Evolutionary conservation across 148 eudicot species (phyloP), one percentile per base, ranked within the genome.

Genomic region (Gaultheria prostrata): DNA sequence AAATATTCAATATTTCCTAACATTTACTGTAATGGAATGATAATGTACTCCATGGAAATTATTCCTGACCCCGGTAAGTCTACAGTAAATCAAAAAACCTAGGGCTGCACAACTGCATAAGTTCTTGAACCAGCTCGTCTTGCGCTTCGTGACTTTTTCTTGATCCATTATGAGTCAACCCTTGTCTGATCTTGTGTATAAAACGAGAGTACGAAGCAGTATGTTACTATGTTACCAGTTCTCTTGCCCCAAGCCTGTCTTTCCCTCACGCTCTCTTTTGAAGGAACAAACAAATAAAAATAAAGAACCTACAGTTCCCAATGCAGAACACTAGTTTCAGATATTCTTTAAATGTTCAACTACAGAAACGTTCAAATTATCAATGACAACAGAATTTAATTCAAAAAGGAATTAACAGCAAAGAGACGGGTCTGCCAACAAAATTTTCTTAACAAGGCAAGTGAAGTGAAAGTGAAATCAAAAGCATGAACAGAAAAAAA

Each of bases 401-500:
- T 75, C 4, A 20, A 46, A 35, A 43, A 45, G 9, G 54, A 46
- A 51, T 11, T 43, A 53, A 45, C 15, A 80, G 7, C 28, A 21
- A 13, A 67, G 45, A 46, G 18, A 45, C 6, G 12, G 71, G 46
- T 73, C 28, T 73, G n/a, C 28, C 39, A 9, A 59, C 43, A 50
- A 50, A 26, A 75, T 63, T 61, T 9, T 84, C 76, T 33, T 49
- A 81, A 85, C 15, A 65, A 75, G 18, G 69, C 84, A 71, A 20
- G 32, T 35, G 21, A 6, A 35, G 73, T 9, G 35, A 73, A 30
- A 35, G 48, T 28, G 43, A 73, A 76, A 73, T 32, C 49, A 61
- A 81, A 51, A 57, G 35, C 51, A 61, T 24, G 80, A 54, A 86
- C 11, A 43, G 63, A 28, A 45, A 56, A 56, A 77, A 76, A 28